Percentiles rank a stretch among this genome's conserved stretches.
These are phyloP conservation scores for Fusarium armeniacum DNA, from an alignment of 2,329 filamentous ascomycete genomes.

Conservation along the genomic window DNA sequence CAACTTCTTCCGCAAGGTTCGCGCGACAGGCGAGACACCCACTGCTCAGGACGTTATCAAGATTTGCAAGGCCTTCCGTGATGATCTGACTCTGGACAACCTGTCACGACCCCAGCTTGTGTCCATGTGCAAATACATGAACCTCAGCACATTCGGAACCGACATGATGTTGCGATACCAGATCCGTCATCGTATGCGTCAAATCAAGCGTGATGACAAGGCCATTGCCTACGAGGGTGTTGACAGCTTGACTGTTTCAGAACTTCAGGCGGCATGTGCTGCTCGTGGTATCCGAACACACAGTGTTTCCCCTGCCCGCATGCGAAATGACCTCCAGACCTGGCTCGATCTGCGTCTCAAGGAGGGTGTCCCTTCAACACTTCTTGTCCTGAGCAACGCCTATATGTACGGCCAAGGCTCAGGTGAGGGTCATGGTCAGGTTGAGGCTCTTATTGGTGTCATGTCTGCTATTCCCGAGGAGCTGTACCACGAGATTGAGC, in stretches of 20 bases:
- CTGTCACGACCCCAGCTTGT: constrained; percentile 94
- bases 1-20: constrained; percentile 96
- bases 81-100: constrained; percentile 97
- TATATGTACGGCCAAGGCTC: constrained; percentile 96
- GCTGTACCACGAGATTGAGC: constrained; percentile 98
- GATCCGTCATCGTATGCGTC: constrained; percentile 96
- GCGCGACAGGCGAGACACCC: constrained; percentile 90
- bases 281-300: constrained; percentile 93
- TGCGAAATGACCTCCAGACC: constrained; percentile 90
- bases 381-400: constrained; percentile 95
- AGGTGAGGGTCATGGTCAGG: constrained; percentile 89
- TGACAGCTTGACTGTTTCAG: constrained; percentile 90
- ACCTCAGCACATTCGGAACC: constrained; percentile 95
- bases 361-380: constrained; percentile 94
- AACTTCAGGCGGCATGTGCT: constrained; percentile 92
- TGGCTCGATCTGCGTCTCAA: constrained; percentile 95
- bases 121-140: constrained; percentile 98
- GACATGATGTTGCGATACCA: constrained; percentile 98
- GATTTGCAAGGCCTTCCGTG: constrained; percentile 99
- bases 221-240: constrained; percentile 96
- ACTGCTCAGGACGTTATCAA: constrained; percentile 94
- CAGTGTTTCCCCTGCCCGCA: constrained; percentile 87
- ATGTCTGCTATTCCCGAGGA: constrained; percentile 96
- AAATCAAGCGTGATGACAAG: constrained; percentile 98
- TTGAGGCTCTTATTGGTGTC: constrained; percentile 92